A percentile compares a stretch with the other conserved stretches of the same genome.
phyloP scores from a whole-genome alignment of 257 asterid species.

The Ophiorrhiza pumila region DNA sequence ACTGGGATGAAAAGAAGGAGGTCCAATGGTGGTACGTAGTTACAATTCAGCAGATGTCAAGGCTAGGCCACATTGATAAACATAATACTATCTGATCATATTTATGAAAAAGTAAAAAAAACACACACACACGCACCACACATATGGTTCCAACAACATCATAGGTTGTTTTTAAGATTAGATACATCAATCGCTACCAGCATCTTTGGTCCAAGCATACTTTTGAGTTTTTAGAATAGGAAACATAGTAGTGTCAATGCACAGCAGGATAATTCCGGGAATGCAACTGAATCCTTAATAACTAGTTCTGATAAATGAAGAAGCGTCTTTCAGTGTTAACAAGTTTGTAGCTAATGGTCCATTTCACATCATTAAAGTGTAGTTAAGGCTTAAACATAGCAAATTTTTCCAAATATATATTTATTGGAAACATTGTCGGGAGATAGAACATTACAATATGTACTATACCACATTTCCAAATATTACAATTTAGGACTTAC shows the following conservation, averaged over 20 bases:
- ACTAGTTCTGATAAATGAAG: background rate
- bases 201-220: background rate
- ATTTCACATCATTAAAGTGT: background rate
- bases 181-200: background rate
- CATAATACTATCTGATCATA: background rate
- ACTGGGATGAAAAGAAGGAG: background rate
- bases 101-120: no score
- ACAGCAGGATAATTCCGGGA: background rate
- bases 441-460: background rate
- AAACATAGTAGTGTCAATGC: background rate
- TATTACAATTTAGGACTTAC: background rate
- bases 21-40: background rate
- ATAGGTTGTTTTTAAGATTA: background rate
- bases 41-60: background rate
- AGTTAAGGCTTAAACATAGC: background rate
- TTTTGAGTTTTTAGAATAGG: background rate
- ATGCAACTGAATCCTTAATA: background rate
- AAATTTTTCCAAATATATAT: background rate
- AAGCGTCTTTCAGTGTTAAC: no score
- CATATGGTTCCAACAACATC: background rate
- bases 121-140: background rate
- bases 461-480: background rate
- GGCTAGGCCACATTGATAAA: background rate
- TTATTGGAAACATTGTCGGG: background rate
- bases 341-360: background rate